Base-by-base conservation (phyloP, 768 basidiomycete genomes). In the Boletus edulis region DNA sequence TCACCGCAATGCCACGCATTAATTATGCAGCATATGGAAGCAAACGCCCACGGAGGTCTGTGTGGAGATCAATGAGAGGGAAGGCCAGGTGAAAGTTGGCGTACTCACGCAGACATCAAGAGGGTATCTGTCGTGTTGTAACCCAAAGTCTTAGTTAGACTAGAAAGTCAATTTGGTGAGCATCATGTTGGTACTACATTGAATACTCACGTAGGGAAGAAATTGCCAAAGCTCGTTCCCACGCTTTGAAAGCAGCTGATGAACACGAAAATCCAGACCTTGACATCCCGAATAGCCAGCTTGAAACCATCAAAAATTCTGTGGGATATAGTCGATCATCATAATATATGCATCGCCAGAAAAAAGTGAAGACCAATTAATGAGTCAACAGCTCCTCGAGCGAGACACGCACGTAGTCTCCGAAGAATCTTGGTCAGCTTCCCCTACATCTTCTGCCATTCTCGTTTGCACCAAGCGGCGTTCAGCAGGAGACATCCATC, bases 401-500 rank as follows among this genome's bases (percentile, higher is more conserved):
- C 18, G n/a, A 24, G 24, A 39, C 5, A 56, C 66, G 34, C 40
- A 66, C 63, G 57, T 59, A 1, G 54, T 22, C 14, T 62, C 17
- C 0, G 35, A 31, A 2, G 55, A 37, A 59, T 86, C 83, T 61
- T 77, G 71, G 60, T 87, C 86, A 0, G 84, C 85, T 67, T 86
- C 84, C 6, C 86, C 84, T 5, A 81, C 81, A 59, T 86, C 86
- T 65, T 87, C 84, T 1, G 85, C 81, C 7, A 87, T 75, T 14
- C 86, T 81, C 17, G 78, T 81, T 70, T 84, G 85, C 4, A 82
- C 85, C 31, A 87, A 74, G 17, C 76, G 78, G 17, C 77, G 73
- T 55, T 86, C 79, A 6, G 73, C 68, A 0, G 73, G 65, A 15
- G 76, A 70, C 31, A 87, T 65, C 86, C 85, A 87, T 35, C 75